phyloP scores from a whole-genome alignment of 345 rosid species.

The Corchorus olitorius region DNA sequence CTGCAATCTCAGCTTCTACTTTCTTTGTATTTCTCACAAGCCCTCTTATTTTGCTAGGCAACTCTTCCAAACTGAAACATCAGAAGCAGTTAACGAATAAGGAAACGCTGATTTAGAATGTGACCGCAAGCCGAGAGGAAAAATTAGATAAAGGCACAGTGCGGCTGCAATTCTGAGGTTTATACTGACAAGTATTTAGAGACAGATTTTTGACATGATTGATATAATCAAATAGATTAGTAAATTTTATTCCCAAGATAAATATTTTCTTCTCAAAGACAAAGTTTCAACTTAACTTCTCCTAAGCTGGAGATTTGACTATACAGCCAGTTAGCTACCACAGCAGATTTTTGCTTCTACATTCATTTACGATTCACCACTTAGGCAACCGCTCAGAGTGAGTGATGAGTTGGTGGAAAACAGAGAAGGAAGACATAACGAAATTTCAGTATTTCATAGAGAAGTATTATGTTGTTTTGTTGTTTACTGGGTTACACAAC shows the following conservation, averaged over 20 bases:
- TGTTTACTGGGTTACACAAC: background rate
- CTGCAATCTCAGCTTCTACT: constrained; percentile 91
- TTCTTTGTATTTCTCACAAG: constrained; percentile 67
- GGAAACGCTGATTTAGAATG: background rate
- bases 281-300: no score
- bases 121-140: background rate
- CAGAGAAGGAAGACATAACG: background rate
- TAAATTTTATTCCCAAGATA: background rate
- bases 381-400: background rate
- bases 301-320: background rate
- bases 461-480: background rate
- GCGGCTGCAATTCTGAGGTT: background rate
- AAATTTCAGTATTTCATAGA: background rate
- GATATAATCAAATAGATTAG: background rate
- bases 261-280: no score
- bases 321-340: background rate
- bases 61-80: constrained; percentile 70
- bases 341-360: background rate
- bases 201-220: background rate
- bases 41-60: constrained; percentile 78
- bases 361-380: background rate
- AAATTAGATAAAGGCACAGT: background rate
- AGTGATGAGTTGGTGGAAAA: background rate
- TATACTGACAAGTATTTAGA: background rate
- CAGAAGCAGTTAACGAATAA: background rate